Conservation (phyloP, 148 eudicot genomes). For the Nepenthes mirabilis region DNA sequence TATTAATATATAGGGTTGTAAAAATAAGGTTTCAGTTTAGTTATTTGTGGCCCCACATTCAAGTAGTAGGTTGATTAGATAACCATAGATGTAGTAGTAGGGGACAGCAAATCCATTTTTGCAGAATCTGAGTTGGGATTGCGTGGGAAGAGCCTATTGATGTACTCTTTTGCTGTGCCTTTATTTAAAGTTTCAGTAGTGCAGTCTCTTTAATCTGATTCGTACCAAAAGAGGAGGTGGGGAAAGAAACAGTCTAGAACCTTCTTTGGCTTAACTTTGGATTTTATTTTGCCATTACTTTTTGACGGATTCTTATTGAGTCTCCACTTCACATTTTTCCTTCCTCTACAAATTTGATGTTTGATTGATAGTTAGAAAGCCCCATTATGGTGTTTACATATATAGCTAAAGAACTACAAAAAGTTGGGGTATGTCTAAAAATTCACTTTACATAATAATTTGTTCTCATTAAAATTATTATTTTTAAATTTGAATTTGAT, state of each 20-base stretch:
- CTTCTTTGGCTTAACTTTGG: conserved; percentile 1
- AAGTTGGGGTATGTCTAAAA: too few species aligned
- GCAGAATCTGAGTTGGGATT: conserved; percentile 16
- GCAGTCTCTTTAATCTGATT: conserved; percentile 13
- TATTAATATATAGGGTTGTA: background rate
- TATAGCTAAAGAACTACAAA: too few species aligned
- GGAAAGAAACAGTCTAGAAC: conserved; percentile 14
- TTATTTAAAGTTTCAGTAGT: conserved; percentile 13
- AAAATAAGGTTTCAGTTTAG: conserved; percentile 5
- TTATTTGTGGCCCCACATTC: conserved; percentile 24
- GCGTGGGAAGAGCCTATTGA: conserved; percentile 13
- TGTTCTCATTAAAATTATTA: too few species aligned
- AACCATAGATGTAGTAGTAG: conserved; percentile 7
- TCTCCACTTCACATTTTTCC: too few species aligned
- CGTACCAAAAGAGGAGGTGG: conserved; percentile 15
- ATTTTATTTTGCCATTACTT: conserved; percentile 4
- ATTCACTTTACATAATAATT: too few species aligned
- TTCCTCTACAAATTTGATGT: too few species aligned
- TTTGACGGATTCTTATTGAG: too few species aligned
- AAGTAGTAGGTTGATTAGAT: conserved; percentile 20
- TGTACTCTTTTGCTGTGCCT: conserved; percentile 17
- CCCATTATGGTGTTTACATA: too few species aligned
- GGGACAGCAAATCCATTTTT: conserved; percentile 15
- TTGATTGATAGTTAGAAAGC: too few species aligned
- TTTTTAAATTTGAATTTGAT: too few species aligned